Base-by-base conservation (phyloP, 1,284 basidiomycete genomes). In the Tilletia setariae region DNA sequence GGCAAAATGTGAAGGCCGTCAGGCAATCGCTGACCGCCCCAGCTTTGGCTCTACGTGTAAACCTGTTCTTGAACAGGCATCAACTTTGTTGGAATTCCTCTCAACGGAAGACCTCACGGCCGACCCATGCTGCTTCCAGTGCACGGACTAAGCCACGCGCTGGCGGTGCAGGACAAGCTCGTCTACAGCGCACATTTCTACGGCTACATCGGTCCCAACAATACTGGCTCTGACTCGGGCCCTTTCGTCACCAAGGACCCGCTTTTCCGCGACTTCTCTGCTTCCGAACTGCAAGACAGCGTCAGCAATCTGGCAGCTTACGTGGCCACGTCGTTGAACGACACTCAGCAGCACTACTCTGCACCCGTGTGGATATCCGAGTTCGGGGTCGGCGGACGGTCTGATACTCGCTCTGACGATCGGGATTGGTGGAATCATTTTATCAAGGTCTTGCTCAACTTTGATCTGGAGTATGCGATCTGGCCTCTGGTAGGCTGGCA, bases 401-500 rank as follows among this genome's bases (percentile, higher is more conserved):
- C n/a, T 7, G 67, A 68, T 32, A 65, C 19, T 2, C 21, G 40
- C n/a, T 19, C 43, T 1, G 23, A 28, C n/a, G 63, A 70, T 49
- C 66, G 63, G 8, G 23, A 47, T 28, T 70, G 69, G 69, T 70
- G 69, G 69, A 13, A 8, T 1, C n/a, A 61, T 35, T 70, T 70
- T 42, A 30, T 61, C n/a, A 3, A 43, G 11, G 6, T 65, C 28
- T 21, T 70, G n/a, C 46, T 51, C 25, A 42, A 56, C 19, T 40
- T 30, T 35, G 69, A 70, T 30, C 47, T 61, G n/a, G 69, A 70
- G n/a, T 70, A 53, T 68, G 66, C 66, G 7, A 9, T 51, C 30
- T 70, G 69, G 69, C 69, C 69, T 13, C 53, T 70, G 7, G 53
- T 68, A 13, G 69, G 69, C 32, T 70, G 69, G 69, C 65, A 67